Conservation (phyloP, 305 asterid genomes). For the Fraxinus greggii region DNA sequence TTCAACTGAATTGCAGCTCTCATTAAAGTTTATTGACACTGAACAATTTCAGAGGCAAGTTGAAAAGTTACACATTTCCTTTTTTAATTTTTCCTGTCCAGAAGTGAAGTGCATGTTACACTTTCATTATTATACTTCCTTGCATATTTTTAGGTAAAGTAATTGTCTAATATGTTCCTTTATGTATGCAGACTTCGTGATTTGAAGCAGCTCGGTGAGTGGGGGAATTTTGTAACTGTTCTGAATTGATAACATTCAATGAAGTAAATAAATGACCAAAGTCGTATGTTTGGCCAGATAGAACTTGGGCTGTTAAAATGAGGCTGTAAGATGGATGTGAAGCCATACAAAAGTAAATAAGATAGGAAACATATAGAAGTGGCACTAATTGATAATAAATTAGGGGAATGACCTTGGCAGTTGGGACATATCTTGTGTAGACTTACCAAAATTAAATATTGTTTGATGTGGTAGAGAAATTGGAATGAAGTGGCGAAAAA, state of each 20-base stretch:
- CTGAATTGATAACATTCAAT: background rate
- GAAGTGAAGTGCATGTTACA: background rate
- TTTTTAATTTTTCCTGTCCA: constrained; percentile 11
- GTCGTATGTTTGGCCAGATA: background rate
- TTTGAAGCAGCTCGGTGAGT: constrained; percentile 91
- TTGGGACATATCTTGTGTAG: background rate
- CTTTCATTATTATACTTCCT: constrained; percentile 12
- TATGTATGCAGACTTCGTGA: constrained; percentile 74
- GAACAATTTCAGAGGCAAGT: constrained; percentile 84
- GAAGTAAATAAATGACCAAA: background rate
- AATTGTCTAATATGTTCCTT: constrained; percentile 12
- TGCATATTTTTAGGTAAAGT: constrained; percentile 11
- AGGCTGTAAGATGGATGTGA: background rate
- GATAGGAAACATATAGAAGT: background rate
- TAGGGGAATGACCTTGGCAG: background rate
- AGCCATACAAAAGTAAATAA: background rate
- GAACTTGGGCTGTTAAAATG: background rate
- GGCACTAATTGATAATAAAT: background rate
- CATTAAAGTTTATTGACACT: constrained; percentile 79
- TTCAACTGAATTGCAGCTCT: constrained; percentile 49
- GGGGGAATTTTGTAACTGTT: constrained; percentile 13
- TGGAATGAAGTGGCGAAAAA: background rate
- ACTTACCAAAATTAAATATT: background rate
- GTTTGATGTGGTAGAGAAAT: background rate
- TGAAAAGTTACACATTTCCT: background rate